A percentile compares a stretch with the other conserved stretches of the same genome.
Conservation (phyloP, 108 stramenopile genomes). For the Pseudonitzschia multistriata region DNA sequence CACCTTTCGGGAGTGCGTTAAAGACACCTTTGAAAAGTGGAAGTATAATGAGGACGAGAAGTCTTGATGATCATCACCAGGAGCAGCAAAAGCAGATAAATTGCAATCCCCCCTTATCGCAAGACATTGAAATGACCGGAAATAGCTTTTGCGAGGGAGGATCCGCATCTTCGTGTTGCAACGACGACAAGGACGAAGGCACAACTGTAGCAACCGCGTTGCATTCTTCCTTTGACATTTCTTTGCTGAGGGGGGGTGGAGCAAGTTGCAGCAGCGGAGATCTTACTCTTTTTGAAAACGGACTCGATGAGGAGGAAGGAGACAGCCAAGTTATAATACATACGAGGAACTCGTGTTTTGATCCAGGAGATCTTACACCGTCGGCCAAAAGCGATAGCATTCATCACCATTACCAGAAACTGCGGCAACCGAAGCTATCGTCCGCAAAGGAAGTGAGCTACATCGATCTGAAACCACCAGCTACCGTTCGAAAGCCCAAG, state of each 20-base stretch:
- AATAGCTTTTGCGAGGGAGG: not conserved
- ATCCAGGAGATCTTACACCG: conserved; percentile 1
- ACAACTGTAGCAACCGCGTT: conserved; percentile 17
- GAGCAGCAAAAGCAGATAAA: not conserved
- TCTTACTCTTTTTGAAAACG: not conserved
- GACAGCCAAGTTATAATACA: not conserved
- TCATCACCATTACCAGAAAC: not conserved
- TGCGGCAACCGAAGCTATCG: not conserved
- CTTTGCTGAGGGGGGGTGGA: conserved; percentile 11
- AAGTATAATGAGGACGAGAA: conserved; percentile 24
- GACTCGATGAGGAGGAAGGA: conserved; percentile 11
- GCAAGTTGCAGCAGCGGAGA: conserved; percentile 4
- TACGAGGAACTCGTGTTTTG: conserved; percentile 4
- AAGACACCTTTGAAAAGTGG: conserved; percentile 4
- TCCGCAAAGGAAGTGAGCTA: conserved; percentile 1
- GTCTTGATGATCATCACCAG: conserved; percentile 28
- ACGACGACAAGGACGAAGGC: not conserved
- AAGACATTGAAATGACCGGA: conserved; percentile 6
- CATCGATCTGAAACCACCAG: conserved; percentile 6
- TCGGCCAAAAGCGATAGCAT: conserved; percentile 3
- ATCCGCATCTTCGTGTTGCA: not conserved
- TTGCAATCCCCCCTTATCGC: not conserved
- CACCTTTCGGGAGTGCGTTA: not conserved
- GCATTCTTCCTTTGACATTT: conserved; percentile 41
- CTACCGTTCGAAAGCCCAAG: conserved; percentile 3